Evolutionary conservation across 2,329 filamentous ascomycete species (phyloP).

Genomic region (Aspergillus eucalypticola): DNA sequence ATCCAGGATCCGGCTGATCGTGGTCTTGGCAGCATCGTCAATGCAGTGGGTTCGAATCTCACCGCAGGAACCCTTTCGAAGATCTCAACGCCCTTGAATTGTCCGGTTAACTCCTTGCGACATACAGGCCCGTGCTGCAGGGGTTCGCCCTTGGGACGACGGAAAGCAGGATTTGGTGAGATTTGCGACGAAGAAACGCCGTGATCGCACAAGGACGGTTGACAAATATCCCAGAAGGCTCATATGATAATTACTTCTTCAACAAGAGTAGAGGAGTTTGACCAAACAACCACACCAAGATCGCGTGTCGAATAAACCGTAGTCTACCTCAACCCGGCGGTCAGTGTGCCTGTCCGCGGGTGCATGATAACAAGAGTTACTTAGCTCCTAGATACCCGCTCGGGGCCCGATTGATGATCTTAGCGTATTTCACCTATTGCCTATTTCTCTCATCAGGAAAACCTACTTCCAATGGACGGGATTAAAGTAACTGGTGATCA

Average conservation of each 20-base stretch:
- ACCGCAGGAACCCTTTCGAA: slow-evolving; percentile 17
- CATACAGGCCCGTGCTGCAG: slow-evolving; percentile 26
- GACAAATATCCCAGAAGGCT: neutral
- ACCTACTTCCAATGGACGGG: neutral
- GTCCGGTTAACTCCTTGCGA: slow-evolving; percentile 29
- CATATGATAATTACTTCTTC: neutral
- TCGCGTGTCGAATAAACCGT: neutral
- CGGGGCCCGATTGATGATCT: neutral
- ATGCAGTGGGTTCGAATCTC: slow-evolving; percentile 9
- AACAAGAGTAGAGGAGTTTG: neutral
- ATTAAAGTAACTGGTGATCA: neutral
- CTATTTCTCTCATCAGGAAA: neutral
- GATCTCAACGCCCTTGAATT: slow-evolving; percentile 21
- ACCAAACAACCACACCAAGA: too few species aligned
- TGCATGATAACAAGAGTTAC: neutral
- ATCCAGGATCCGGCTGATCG: slow-evolving; percentile 3
- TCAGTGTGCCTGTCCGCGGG: neutral
- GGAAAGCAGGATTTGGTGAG: neutral
- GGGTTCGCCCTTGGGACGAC: slow-evolving; percentile 5
- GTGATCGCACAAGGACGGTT: neutral
- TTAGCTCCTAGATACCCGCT: neutral
- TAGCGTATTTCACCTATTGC: neutral
- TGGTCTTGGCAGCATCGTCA: slow-evolving; percentile 10
- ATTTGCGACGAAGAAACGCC: neutral
- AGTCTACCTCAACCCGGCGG: neutral